A percentile compares a stretch with the other conserved stretches of the same genome.
Conservation (phyloP, 495 filamentous ascomycete species). For the Neurospora pannonica region DNA sequence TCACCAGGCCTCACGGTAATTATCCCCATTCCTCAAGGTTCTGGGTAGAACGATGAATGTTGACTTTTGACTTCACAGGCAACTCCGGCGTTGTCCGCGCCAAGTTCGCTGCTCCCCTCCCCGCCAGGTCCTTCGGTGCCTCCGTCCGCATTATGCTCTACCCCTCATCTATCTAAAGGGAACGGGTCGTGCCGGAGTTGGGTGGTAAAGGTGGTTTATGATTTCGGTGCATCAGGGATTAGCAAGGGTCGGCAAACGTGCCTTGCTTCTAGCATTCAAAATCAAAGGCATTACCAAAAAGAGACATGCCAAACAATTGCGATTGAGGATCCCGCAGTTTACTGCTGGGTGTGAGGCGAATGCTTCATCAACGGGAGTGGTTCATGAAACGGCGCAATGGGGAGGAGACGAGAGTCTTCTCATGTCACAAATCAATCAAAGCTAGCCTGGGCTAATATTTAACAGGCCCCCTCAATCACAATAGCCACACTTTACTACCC, state of each 20-base stretch:
- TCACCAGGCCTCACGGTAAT: constrained; percentile 89
- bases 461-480: background rate
- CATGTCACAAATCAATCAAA: constrained; percentile 16
- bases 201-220: constrained; percentile 43
- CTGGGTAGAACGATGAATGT: background rate
- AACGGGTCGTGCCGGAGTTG: constrained; percentile 40
- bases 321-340: constrained; percentile 22
- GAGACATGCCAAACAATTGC: constrained; percentile 19
- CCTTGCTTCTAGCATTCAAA: constrained; percentile 35
- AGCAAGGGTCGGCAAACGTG: constrained; percentile 38
- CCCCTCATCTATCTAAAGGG: constrained; percentile 63
- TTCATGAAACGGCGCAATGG: constrained; percentile 10
- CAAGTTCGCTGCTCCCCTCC: constrained; percentile 91
- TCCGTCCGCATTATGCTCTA: constrained; percentile 98
- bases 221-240: constrained; percentile 46
- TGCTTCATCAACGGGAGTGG: constrained; percentile 11
- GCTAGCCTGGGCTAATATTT: constrained; percentile 14
- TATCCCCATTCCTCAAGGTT: background rate
- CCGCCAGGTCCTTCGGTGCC: constrained; percentile 90
- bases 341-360: constrained; percentile 13
- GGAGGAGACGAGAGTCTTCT: constrained; percentile 6
- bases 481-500: background rate
- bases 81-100: constrained; percentile 95
- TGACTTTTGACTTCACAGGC: constrained; percentile 40
- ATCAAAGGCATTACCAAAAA: constrained; percentile 35